Base-by-base conservation (phyloP, 306 rosid genomes). In the Crataegus laevigata region DNA sequence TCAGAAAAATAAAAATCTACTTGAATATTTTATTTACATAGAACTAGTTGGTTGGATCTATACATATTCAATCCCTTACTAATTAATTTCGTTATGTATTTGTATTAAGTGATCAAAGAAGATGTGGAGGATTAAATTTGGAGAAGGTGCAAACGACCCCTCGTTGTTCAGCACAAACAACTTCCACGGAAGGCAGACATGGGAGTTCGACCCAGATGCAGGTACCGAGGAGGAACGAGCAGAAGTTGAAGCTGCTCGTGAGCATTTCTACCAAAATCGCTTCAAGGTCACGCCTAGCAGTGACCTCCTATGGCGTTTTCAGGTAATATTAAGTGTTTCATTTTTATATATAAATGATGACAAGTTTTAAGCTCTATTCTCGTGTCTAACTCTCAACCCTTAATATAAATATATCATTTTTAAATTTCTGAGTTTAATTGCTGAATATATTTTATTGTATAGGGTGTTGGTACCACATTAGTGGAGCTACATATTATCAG, bases 111-210 rank as follows among this genome's bases (percentile, higher is more conserved):
- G 24, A 29, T 63, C 68, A 74, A 61, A 54, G 22, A 74, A n/a
- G 64, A 79, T 78, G 80, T 80, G 84, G 84, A 80, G 28, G 77
- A 50, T 80, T 12, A 80, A 80, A 73, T 80, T 26, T 66, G 84
- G 84, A 50, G 64, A 45, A 58, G 84, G 77, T 7, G 77, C 22
- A 4, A 78, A 75, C 21, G 84, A 80, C 25, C 77, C 83, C 0
- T 58, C 82, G 78, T 40, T 91, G 50, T 91, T 43, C 80, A 80
- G 84, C 68, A 80, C 84, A 47, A 80, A 80, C 77, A 69, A 75
- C 77, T 80, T 80, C 43, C 55, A 51, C 6, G 84, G 83, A 24
- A 80, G 83, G 63, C 83, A 80, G 68, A 72, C 54, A 9, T 72
- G 75, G 75, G 54, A 34, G 51, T 72, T 72, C 9, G 75, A 72